Percentiles rank a stretch among this genome's conserved stretches.
Conservation (phyloP, 495 filamentous ascomycete species). For the Talaromyces stipitatus region DNA sequence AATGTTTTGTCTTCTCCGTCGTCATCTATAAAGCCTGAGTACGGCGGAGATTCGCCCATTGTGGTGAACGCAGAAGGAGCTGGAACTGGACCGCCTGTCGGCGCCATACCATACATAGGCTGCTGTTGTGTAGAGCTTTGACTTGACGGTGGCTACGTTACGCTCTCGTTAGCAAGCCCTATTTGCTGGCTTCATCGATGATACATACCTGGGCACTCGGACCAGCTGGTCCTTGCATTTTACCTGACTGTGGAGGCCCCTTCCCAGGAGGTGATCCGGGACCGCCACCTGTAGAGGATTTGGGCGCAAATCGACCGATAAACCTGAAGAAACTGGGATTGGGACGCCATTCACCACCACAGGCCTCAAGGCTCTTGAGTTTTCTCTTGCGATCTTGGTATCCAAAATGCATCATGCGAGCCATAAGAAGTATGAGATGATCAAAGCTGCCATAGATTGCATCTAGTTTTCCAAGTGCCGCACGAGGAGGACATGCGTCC, state of each 20-base stretch:
- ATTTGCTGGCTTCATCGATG: slow-evolving; percentile 14
- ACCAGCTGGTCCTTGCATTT: background rate
- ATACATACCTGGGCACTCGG: background rate
- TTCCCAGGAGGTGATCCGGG: slow-evolving; percentile 12
- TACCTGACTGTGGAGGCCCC: background rate
- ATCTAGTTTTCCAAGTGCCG: slow-evolving; percentile 67
- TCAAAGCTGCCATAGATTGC: slow-evolving; percentile 83
- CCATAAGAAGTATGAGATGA: slow-evolving; percentile 75
- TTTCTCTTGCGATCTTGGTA: slow-evolving; percentile 74
- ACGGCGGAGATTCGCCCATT: slow-evolving; percentile 9
- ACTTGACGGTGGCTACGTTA: slow-evolving; percentile 10
- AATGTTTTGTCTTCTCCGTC: slow-evolving; percentile 52
- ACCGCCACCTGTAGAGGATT: slow-evolving; percentile 12
- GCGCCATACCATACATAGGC: slow-evolving; percentile 50
- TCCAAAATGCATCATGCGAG: slow-evolving; percentile 74
- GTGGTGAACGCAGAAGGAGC: slow-evolving; percentile 36
- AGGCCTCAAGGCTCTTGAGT: slow-evolving; percentile 39
- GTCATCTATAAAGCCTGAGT: slow-evolving; percentile 19
- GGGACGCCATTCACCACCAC: slow-evolving; percentile 53
- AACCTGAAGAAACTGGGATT: slow-evolving; percentile 40
- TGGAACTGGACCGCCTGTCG: slow-evolving; percentile 26
- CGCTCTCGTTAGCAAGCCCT: slow-evolving; percentile 9
- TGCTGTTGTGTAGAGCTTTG: slow-evolving; percentile 5
- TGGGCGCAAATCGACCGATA: slow-evolving; percentile 29
- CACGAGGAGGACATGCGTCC: slow-evolving; percentile 79